Evolutionary conservation across 305 asterid genomes (phyloP).

Genomic region (Fraxinus angustifolia): DNA sequence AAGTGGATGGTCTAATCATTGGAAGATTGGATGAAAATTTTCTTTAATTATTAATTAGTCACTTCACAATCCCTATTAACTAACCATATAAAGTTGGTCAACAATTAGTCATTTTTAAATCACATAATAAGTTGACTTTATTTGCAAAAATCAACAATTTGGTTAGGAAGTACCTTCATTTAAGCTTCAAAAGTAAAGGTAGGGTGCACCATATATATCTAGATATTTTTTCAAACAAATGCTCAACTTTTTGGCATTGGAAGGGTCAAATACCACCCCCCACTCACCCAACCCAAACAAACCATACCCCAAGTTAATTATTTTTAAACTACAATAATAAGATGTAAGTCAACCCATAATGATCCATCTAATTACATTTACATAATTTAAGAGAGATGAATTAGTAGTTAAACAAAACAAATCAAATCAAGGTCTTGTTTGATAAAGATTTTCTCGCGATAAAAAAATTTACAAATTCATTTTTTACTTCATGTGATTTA

Average conservation of each 20-base stretch:
- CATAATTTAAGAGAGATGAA: background rate
- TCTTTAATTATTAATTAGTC: background rate
- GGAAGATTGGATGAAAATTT: background rate
- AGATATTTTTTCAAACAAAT: background rate
- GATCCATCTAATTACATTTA: background rate
- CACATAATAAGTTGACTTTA: background rate
- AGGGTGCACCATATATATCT: background rate
- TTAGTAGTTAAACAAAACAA: background rate
- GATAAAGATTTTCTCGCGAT: background rate
- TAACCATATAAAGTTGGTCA: too few species aligned
- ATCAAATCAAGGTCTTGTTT: background rate
- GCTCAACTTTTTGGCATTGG: background rate
- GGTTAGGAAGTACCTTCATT: background rate
- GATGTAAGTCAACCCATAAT: background rate
- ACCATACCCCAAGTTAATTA: background rate
- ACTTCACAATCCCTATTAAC: background rate
- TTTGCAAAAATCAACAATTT: background rate
- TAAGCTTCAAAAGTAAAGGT: background rate
- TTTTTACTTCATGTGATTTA: background rate
- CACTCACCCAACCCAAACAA: too few species aligned
- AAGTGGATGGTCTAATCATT: background rate
- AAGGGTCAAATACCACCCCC: background rate
- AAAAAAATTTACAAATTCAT: too few species aligned
- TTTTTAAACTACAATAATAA: background rate
- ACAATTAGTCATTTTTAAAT: background rate